Evolutionary conservation across 2,329 filamentous ascomycete species (phyloP), one percentile per base, ranked within the genome.

Genomic region (Pseudogymnoascus sp.): DNA sequence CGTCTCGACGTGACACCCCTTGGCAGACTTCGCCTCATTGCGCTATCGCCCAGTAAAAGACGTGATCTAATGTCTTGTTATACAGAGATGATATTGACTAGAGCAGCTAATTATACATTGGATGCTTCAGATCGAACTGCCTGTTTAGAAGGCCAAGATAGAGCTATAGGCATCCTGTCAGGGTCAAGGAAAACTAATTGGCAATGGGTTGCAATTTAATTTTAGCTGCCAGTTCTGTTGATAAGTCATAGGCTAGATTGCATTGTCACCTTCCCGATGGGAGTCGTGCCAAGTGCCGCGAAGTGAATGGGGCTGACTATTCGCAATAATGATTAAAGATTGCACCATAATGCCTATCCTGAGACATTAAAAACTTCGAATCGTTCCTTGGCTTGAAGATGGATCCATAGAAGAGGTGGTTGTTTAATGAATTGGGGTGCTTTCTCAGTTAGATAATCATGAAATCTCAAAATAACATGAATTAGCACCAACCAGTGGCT

Each of bases 41-140:
- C 46, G 46, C 46, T 56, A 56, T 56, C n/a, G 46, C 26, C 4
- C 46, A 56, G 46, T 33, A 56, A 56, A 56, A 31, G 46, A 56
- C 46, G 46, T 33, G 46, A 56, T 56, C 26, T 33, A 12, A 56
- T 33, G 26, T 19, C 5, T 33, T 56, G 26, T 56, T 19, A 26
- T 12, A 56, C 5, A 56, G 46, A 33, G 26, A 31, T 56, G 24
- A 16, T 53, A 53, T 31, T 53, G 24, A 53, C 24, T 10, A 53
- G 12, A 53, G 14, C 46, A 53, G 14, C n/a, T 11, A 31, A 56
- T 12, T 56, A 19, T 53, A 56, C 26, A 19, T 31, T 12, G 26
- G 8, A 56, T 31, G 46, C 46, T 33, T 56, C 46, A 31, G 26
- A 33, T 56, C 26, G 46, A 56, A 56, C n/a, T 56, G 46, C 26